Evolutionary conservation across 768 basidiomycete genomes (phyloP), one percentile per base, ranked within the genome.

Genomic region (Amanita pallidorosea): DNA sequence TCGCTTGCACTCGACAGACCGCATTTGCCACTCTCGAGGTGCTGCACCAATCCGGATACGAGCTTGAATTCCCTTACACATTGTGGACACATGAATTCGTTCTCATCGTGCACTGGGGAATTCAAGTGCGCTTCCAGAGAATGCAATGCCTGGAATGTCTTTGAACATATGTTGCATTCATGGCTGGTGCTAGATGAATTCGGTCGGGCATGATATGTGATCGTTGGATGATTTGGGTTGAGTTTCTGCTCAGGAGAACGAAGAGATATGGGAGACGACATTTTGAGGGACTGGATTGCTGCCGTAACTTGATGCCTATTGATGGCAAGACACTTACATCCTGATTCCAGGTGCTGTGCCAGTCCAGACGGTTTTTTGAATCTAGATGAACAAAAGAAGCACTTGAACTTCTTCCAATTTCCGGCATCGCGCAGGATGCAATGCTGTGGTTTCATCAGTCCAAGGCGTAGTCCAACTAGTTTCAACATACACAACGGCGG

Each of bases 31-130:
- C 66, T 69, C 57, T 75, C 73, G 23, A 75, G 62, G 55, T 75
- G 74, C 53, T 72, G 71, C 22, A 70, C 63, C 36, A 76, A 58
- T 4, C 62, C 70, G 5, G 71, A 73, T 18, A 74, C 60, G 29
- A 69, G 56, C 35, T 61, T 62, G 57, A 66, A 70, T 55, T 62
- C 55, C 31, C 29, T 55, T 47, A 58, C 58, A 55, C 74, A 74
- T 54, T 63, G 65, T 34, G 74, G 74, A 53, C 74, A 76, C 50
- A 56, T 64, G 61, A 73, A 75, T 58, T 71, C 64, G 51, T 68
- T 58, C 18, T 54, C 60, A 49, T 69, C 68, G 54, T 74, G 72
- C 15, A 57, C 60, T 1, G 68, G 61, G 35, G 70, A 72, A 54
- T 61, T 61, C 35, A 70, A 55, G 48, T 71, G 70, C 7, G 53